These are phyloP conservation scores for Wallacemonas rigidus DNA, from an alignment of 208 protist genomes.

Conservation along the genomic window DNA sequence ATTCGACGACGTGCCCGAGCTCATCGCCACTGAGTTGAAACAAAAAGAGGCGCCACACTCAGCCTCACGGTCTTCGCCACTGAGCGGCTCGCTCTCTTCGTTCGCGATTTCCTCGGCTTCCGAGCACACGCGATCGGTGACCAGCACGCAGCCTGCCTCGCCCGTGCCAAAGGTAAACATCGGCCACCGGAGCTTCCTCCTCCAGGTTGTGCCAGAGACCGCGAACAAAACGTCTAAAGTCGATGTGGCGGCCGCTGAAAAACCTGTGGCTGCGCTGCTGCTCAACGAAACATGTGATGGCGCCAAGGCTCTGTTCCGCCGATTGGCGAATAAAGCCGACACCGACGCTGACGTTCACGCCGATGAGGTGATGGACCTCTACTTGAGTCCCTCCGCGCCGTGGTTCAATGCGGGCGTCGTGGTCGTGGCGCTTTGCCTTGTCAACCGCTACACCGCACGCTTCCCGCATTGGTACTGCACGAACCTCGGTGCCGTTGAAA, in stretches of 20 bases:
- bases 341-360: conserved; percentile 21
- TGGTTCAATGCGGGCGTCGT: conserved; percentile 44
- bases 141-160: not conserved
- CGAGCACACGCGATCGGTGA: not conserved
- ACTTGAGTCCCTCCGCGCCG: conserved; percentile 24
- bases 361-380: conserved; percentile 40
- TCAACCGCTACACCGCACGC: conserved; percentile 37
- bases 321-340: not conserved
- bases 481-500: conserved; percentile 7
- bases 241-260: not conserved
- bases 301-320: conserved; percentile 13
- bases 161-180: not conserved
- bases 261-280: not conserved
- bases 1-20: no score
- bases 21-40: not conserved
- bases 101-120: conserved; percentile 13
- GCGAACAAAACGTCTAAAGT: not conserved
- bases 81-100: conserved; percentile 8
- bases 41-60: not conserved
- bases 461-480: conserved; percentile 32
- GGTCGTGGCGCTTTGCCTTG: conserved; percentile 44
- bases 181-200: not conserved
- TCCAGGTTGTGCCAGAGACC: not conserved
- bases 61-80: not conserved
- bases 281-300: not conserved